Conservation (phyloP, 306 rosid species). For the Begonia peltatifolia region DNA sequence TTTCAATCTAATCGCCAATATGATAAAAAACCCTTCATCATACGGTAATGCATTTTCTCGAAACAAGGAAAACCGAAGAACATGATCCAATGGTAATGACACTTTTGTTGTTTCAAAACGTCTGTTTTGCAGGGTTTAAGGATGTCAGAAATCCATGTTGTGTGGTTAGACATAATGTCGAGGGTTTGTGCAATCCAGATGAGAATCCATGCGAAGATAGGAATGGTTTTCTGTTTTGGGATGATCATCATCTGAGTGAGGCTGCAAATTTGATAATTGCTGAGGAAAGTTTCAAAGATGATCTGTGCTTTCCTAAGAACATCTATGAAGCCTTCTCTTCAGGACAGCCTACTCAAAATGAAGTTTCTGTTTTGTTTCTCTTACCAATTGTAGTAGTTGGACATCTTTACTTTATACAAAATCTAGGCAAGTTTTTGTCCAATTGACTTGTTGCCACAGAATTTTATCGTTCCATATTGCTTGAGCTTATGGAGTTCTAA, state of each 20-base stretch:
- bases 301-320: background rate
- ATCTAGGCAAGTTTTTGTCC: background rate
- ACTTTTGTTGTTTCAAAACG: background rate
- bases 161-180: background rate
- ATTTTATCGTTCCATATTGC: background rate
- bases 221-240: constrained; percentile 2
- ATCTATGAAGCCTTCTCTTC: background rate
- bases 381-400: background rate
- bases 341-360: background rate
- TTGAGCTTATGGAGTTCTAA: background rate
- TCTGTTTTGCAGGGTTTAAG: background rate
- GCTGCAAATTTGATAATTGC: background rate
- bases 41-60: constrained; percentile 1
- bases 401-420: background rate
- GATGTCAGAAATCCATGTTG: constrained; percentile 1
- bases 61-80: background rate
- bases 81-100: background rate
- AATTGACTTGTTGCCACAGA: background rate
- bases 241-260: background rate
- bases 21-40: constrained; percentile 1
- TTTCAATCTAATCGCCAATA: background rate
- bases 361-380: background rate
- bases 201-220: background rate
- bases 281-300: background rate
- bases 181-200: background rate